Conservation (phyloP, 371 early-diverging fungal species). For the Mortierella sp. region DNA sequence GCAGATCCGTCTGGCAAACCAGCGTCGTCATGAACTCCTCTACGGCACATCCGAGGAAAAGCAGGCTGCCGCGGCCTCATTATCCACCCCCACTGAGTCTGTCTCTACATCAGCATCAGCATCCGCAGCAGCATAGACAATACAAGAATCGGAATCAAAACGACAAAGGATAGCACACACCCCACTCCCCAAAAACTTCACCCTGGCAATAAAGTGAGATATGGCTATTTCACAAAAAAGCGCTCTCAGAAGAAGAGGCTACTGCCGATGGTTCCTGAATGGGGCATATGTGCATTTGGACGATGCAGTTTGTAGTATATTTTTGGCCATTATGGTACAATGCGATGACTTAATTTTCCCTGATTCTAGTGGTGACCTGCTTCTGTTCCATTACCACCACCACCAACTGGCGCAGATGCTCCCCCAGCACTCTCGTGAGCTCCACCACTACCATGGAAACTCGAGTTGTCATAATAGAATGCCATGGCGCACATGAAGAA, state of each 20-base stretch:
- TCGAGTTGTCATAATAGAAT: constrained; percentile 31
- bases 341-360: too few relatives aligned
- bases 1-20: constrained; percentile 44
- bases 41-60: constrained; percentile 27
- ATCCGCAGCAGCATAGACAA: neutral
- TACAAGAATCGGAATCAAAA: neutral
- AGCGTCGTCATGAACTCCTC: constrained; percentile 39
- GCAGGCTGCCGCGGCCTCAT: constrained; percentile 21
- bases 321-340: too few relatives aligned
- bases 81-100: constrained; percentile 12
- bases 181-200: too few relatives aligned
- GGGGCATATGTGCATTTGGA: too few relatives aligned
- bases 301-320: too few relatives aligned
- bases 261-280: too few relatives aligned
- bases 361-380: too few relatives aligned
- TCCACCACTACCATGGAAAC: neutral
- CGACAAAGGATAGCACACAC: too few relatives aligned
- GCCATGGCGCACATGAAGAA: constrained; percentile 39
- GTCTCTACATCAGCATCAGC: neutral
- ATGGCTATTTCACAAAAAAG: too few relatives aligned
- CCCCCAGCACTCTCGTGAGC: neutral
- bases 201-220: too few relatives aligned
- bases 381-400: constrained; percentile 5
- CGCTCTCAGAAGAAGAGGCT: too few relatives aligned
- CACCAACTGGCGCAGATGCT: neutral